Conservation (phyloP, 2,329 filamentous ascomycete species). For the Curvularia sp. region DNA sequence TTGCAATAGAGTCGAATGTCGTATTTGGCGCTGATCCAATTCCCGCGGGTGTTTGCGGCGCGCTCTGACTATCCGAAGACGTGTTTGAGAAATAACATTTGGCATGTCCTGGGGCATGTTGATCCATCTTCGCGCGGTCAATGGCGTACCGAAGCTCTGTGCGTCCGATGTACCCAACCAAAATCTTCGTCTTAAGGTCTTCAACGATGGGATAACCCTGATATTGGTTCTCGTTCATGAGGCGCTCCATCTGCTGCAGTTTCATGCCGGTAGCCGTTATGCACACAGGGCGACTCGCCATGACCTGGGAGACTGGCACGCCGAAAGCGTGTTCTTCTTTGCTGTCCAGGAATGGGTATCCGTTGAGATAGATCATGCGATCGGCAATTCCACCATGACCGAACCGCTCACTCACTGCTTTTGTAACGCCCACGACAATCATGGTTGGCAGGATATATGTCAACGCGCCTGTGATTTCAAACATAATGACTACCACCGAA, state of each 20-base stretch:
- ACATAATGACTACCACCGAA: conserved; percentile 98
- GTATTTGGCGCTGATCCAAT: conserved; percentile 39
- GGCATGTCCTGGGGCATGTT: conserved; percentile 65
- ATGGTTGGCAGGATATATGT: conserved; percentile 98
- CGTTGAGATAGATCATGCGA: conserved; percentile 98
- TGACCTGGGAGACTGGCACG: conserved; percentile 87
- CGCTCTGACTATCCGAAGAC: conserved; percentile 13
- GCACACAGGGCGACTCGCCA: conserved; percentile 78
- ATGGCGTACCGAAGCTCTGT: conserved; percentile 93
- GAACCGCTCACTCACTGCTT: conserved; percentile 87
- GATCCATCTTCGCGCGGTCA: conserved; percentile 74
- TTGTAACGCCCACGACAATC: conserved; percentile 98
- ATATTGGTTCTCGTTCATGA: conserved; percentile 79
- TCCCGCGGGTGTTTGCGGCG: conserved; percentile 33
- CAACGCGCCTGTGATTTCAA: conserved; percentile 94
- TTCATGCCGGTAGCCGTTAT: conserved; percentile 77
- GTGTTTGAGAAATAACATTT: conserved; percentile 73
- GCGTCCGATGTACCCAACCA: conserved; percentile 90
- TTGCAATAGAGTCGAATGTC: conserved; percentile 67
- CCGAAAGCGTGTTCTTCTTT: conserved; percentile 98
- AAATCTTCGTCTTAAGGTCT: conserved; percentile 69
- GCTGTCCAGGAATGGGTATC: conserved; percentile 94
- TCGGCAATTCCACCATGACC: conserved; percentile 98
- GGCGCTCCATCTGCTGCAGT: conserved; percentile 75
- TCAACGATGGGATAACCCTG: conserved; percentile 95